Base-by-base conservation (phyloP, 495 filamentous ascomycete species). In the Bathelium albidoporum region DNA sequence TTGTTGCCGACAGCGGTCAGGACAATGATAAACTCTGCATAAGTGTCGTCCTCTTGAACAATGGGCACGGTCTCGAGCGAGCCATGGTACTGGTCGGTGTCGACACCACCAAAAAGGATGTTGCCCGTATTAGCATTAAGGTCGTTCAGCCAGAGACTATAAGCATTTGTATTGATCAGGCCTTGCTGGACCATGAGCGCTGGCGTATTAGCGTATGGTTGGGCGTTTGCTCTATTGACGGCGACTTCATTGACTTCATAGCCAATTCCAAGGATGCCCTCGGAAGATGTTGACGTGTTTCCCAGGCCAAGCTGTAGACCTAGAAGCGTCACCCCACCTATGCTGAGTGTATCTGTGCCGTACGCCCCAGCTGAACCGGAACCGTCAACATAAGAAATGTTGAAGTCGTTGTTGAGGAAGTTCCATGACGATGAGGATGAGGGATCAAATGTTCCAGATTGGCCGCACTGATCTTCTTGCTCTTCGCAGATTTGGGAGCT, bases 261-360 rank as follows among this genome's bases (percentile, higher is more conserved):
- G n/a, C 93, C 92, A 65, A 98, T 89, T 34, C 94, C 94, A 55
- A 98, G 77, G 28, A 98, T 92, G 41, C 91, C 91, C 74, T 91
- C 85, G 69, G 62, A 34, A 49, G 89, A 90, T 24, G 76, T 80
- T 44, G 89, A 91, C 1, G 74, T 70, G 72, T 90, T 91, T 4
- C 90, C 94, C 66, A 97, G 80, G 22, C 93, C 94, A 72, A 97
- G 94, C 72, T 96, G 90, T 45, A 96, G 79, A 49, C 77, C 73
- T 41, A 78, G 73, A 45, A 98, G 69, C 16, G 71, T 83, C 43
- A 78, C 72, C 29, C 78, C 80, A 1, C 85, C 89, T 64, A 98
- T 83, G 3, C 73, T 74, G 60, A 98, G 74, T 0, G 81, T 88
- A 71, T 98, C 94, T 1, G 82, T 86, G 11, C 84, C 89, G 74